Conservation (phyloP, 495 filamentous ascomycete species). For the Opeltia flavorubescens region DNA sequence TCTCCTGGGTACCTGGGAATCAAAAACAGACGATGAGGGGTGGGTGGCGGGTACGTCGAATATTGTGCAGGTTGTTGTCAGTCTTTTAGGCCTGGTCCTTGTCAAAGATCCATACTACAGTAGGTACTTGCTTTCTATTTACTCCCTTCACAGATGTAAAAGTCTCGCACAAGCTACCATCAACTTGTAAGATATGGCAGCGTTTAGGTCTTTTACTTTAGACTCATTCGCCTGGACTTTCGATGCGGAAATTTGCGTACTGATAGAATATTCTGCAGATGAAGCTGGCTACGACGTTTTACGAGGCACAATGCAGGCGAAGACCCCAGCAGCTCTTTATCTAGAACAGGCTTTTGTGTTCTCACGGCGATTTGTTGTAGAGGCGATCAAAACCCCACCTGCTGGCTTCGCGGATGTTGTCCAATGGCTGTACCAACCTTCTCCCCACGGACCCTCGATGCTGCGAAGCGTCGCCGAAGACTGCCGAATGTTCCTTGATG, state of each 20-base stretch:
- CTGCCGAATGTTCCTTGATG: neutral
- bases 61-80: constrained; percentile 45
- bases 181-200: neutral
- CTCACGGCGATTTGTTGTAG: constrained; percentile 36
- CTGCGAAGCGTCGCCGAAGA: constrained; percentile 24
- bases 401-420: constrained; percentile 34
- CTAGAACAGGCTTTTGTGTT: constrained; percentile 41
- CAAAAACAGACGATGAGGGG: constrained; percentile 32
- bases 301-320: constrained; percentile 26
- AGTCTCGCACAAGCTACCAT: neutral
- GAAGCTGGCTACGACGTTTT: constrained; percentile 44
- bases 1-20: constrained; percentile 46
- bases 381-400: constrained; percentile 28
- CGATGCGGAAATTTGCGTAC: no score
- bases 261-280: constrained; percentile 26
- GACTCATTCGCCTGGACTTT: no score
- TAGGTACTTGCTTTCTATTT: constrained; percentile 22
- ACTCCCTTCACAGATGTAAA: neutral
- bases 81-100: constrained; percentile 44
- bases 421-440: constrained; percentile 35
- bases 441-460: constrained; percentile 19
- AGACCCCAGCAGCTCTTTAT: constrained; percentile 34
- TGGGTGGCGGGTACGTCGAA: constrained; percentile 39
- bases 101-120: constrained; percentile 49
- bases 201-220: neutral